These are phyloP conservation scores for Sextonia rubra DNA, from an alignment of 164 flowering plant genomes.

Conservation along the genomic window DNA sequence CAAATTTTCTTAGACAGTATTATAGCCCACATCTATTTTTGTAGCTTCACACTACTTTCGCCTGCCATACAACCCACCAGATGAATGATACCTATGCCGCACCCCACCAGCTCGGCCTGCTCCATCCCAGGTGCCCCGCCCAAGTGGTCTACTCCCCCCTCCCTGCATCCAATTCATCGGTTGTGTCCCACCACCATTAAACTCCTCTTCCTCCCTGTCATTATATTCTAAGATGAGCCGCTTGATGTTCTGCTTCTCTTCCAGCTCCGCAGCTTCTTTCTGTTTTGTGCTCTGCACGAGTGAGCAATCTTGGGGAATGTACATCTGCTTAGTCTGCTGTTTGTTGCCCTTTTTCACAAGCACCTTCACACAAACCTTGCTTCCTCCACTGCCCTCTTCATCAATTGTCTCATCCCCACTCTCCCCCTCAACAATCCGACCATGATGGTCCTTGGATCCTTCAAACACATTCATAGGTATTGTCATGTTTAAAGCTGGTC, in stretches of 20 bases:
- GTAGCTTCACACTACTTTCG: slow-evolving; percentile 30
- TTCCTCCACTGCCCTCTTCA: slow-evolving; percentile 56
- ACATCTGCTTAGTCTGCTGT: slow-evolving; percentile 88
- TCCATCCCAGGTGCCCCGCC: slow-evolving; percentile 70
- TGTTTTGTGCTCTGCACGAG: slow-evolving; percentile 89
- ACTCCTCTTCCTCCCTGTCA: slow-evolving; percentile 92
- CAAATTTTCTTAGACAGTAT: slow-evolving; percentile 4
- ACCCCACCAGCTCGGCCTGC: slow-evolving; percentile 41
- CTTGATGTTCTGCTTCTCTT: slow-evolving; percentile 94
- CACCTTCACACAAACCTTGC: slow-evolving; percentile 74
- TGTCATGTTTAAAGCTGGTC: slow-evolving; percentile 81
- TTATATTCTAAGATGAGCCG: slow-evolving; percentile 87
- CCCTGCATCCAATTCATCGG: slow-evolving; percentile 47
- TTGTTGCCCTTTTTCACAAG: slow-evolving; percentile 94
- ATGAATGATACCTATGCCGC: slow-evolving; percentile 51
- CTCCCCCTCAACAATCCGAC: slow-evolving; percentile 69
- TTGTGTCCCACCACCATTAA: slow-evolving; percentile 49
- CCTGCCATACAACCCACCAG: slow-evolving; percentile 55
- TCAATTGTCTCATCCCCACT: slow-evolving; percentile 81
- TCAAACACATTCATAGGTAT: slow-evolving; percentile 91
- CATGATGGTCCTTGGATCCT: slow-evolving; percentile 73
- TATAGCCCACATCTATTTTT: too few relatives aligned
- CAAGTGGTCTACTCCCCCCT: slow-evolving; percentile 38
- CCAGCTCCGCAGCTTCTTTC: slow-evolving; percentile 95
- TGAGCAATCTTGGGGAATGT: slow-evolving; percentile 72